Conservation (phyloP, 257 asterid genomes). For the Nicotiana obtusifolia region DNA sequence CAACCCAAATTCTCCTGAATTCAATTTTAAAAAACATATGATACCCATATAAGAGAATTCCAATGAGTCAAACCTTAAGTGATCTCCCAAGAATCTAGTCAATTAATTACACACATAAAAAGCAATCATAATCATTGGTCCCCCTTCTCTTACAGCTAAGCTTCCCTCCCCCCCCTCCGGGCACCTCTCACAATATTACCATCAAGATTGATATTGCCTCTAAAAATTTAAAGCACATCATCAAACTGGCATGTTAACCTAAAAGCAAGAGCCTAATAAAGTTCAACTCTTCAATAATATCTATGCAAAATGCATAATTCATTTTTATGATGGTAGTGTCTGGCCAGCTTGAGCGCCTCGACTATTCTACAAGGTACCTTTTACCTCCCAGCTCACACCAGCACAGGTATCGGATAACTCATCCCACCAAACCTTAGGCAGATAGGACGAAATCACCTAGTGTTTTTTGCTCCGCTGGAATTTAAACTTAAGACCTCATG, state of each 20-base stretch:
- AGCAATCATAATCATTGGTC: conserved; percentile 15
- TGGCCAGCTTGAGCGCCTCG: no score
- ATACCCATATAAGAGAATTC: conserved; percentile 33
- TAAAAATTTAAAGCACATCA: neutral
- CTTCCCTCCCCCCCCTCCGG: neutral
- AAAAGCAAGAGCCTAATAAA: neutral
- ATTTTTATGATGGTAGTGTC: no score
- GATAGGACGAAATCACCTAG: no score
- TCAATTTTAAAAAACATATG: conserved; percentile 24
- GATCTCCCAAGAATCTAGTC: conserved; percentile 18
- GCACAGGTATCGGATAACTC: no score
- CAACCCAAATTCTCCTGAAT: conserved; percentile 16
- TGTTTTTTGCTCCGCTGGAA: no score
- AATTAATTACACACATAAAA: conserved; percentile 12
- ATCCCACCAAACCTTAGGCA: no score
- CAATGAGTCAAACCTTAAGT: conserved; percentile 20
- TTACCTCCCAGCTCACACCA: no score
- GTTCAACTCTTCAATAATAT: neutral
- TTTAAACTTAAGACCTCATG: no score
- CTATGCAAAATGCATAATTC: neutral
- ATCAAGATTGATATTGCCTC: conserved; percentile 1
- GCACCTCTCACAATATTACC: neutral
- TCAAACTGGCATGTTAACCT: neutral
- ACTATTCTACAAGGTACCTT: no score
- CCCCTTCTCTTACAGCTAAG: conserved; percentile 11